phyloP scores from a whole-genome alignment of 2,329 filamentous ascomycete genomes.

The Fusarium oxysporum region DNA sequence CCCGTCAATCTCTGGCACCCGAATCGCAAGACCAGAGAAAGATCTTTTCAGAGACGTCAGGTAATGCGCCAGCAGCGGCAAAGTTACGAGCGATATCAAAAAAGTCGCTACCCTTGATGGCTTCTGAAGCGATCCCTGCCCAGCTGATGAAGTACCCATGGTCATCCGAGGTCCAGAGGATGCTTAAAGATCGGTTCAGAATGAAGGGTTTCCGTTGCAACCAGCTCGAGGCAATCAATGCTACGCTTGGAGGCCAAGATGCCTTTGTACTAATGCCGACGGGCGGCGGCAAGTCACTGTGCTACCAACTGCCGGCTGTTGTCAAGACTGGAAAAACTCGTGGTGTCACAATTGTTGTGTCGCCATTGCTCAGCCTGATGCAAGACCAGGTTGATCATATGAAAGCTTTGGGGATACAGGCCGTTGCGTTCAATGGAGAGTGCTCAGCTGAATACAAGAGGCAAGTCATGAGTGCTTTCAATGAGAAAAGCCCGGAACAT shows the following conservation, averaged over 20 bases:
- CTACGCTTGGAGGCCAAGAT: constrained; percentile 87
- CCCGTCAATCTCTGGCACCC: constrained; percentile 49
- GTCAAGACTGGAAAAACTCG: constrained; percentile 82
- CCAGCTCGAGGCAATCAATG: constrained; percentile 95
- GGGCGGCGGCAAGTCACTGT: constrained; percentile 94
- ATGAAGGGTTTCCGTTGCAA: constrained; percentile 90
- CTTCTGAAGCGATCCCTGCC: constrained; percentile 55
- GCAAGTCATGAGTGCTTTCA: constrained; percentile 73
- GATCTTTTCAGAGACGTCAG: constrained; percentile 61
- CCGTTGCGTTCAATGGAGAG: constrained; percentile 85
- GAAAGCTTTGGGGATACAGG: constrained; percentile 78
- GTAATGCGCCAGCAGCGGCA: constrained; percentile 53
- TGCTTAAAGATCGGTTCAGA: constrained; percentile 85
- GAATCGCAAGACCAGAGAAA: constrained; percentile 48
- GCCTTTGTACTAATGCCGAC: constrained; percentile 98
- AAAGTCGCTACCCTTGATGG: constrained; percentile 44
- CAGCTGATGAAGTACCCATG: constrained; percentile 77
- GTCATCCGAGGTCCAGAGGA: constrained; percentile 85
- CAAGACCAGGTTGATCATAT: constrained; percentile 94
- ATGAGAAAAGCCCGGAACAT: constrained; percentile 74
- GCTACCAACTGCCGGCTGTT: constrained; percentile 93
- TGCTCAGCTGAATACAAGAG: constrained; percentile 71
- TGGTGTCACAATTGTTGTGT: constrained; percentile 94
- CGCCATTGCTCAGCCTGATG: constrained; percentile 94
- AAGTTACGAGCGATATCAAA: constrained; percentile 51